Base-by-base conservation (phyloP, 352 stramenopile species). In the Phytophthora idaei region DNA sequence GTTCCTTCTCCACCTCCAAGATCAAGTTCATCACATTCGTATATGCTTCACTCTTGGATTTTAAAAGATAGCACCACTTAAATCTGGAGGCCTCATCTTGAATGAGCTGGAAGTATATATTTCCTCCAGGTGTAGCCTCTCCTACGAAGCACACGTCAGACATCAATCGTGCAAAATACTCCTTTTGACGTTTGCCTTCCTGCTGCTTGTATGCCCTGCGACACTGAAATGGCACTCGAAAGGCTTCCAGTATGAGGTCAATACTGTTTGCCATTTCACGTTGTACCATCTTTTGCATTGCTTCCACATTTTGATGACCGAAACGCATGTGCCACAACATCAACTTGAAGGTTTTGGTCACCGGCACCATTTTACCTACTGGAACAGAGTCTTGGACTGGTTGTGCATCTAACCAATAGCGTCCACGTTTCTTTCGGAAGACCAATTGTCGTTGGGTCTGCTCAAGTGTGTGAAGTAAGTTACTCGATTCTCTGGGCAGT, bases 261-360 rank as follows among this genome's bases (percentile, higher is more conserved):
- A 50, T 48, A 11, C 52, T 39, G 14, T 49, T 39, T 8, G 28
- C 52, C 52, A 59, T 59, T 9, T 50, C 36, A 25, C 17, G 4
- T 28, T 59, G 14, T 4, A 54, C 21, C 41, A 61, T 61, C 14
- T 29, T 53, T 31, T 45, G 46, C 44, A 47, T 45, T 52, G 54
- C 54, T 27, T 32, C 42, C 2, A 45, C 21, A 27, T 61, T 61
- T 45, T 44, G n/a, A 17, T 53, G 54, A 28, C 41, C 54, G 17
- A 61, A 61, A 3, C 36, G 36, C 52, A 49, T 49, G 15, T 58
- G 52, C 52, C 52, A 50, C 50, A 57, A 5, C n/a, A 57, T 39
- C 12, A 49, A 29, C 21, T 37, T 53, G 28, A 27, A 4, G 27
- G 2, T 8, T 15, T 12, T 25, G 3, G n/a, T 12, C 17, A 12